A percentile compares a stretch with the other conserved stretches of the same genome.
These are phyloP conservation scores for Caryopteris hybrid DNA, from an alignment of 305 asterid genomes.

Conservation along the genomic window DNA sequence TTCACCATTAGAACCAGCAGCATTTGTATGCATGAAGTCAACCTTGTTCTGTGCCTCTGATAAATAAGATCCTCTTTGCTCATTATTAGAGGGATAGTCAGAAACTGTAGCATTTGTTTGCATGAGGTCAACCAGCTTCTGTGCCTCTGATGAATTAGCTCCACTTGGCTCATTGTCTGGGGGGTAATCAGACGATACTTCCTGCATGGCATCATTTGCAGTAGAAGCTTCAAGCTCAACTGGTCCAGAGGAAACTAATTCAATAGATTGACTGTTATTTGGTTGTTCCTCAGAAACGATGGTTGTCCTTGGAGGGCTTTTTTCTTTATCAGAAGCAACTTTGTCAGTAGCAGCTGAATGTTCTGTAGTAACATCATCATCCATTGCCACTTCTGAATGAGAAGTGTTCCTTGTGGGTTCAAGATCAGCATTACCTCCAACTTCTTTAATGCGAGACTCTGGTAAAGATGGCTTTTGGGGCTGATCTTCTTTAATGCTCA, in stretches of 20 bases:
- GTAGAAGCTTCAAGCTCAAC: conserved; percentile 32
- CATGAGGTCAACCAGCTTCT: conserved; percentile 26
- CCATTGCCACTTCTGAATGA: conserved; percentile 28
- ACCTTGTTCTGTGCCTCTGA: conserved; percentile 35
- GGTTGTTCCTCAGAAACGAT: conserved; percentile 30
- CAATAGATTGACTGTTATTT: conserved; percentile 31
- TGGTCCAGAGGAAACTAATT: conserved; percentile 28
- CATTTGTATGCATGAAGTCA: conserved; percentile 17
- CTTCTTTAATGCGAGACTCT: conserved; percentile 24
- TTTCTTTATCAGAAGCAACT: conserved; percentile 31
- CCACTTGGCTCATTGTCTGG: conserved; percentile 30
- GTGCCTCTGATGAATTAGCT: conserved; percentile 29
- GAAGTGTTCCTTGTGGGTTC: conserved; percentile 26
- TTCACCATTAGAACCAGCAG: conserved; percentile 25
- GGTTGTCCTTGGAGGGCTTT: conserved; percentile 15
- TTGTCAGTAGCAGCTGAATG: conserved; percentile 25
- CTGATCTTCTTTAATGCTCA: conserved; percentile 24
- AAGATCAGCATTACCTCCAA: conserved; percentile 26
- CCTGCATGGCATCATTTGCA: conserved; percentile 21
- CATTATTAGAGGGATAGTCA: conserved; percentile 24
- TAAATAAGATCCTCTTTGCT: conserved; percentile 30
- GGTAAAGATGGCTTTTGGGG: conserved; percentile 31
- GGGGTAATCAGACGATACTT: conserved; percentile 26
- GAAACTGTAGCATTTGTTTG: conserved; percentile 18
- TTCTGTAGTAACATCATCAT: conserved; percentile 28